phyloP scores from a whole-genome alignment of 306 rosid genomes.

The Dryas alaskensis region DNA sequence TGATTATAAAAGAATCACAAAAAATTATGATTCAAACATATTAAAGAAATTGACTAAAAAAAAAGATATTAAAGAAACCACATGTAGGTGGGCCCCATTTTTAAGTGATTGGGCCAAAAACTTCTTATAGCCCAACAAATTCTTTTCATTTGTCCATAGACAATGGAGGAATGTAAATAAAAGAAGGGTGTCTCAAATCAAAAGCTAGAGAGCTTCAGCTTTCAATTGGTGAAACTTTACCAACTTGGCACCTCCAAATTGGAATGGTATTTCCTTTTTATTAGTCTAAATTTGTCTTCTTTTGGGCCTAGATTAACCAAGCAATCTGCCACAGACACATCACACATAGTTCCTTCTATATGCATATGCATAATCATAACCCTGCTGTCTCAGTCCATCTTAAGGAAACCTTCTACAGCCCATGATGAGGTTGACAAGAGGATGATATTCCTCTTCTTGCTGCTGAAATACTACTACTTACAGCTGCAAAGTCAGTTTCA shows the following conservation, averaged over 20 bases:
- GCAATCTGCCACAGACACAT: too few relatives aligned
- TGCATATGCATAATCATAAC: too few relatives aligned
- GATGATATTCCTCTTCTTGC: not conserved
- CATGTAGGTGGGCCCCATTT: not conserved
- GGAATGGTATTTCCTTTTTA: too few relatives aligned
- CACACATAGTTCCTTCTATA: too few relatives aligned
- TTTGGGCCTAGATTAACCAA: too few relatives aligned
- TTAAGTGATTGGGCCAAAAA: not conserved
- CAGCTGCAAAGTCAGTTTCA: not conserved
- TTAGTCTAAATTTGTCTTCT: too few relatives aligned
- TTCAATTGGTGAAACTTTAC: too few relatives aligned
- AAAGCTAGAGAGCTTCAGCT: not conserved
- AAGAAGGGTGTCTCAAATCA: not conserved
- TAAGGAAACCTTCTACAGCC: too few relatives aligned
- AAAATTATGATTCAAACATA: too few relatives aligned
- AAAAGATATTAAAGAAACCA: not conserved
- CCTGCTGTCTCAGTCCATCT: too few relatives aligned
- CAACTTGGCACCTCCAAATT: too few relatives aligned
- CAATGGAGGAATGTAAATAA: not conserved
- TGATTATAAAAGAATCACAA: not conserved
- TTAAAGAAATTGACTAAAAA: not conserved
- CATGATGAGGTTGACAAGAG: not conserved
- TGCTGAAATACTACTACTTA: not conserved
- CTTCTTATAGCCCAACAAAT: not conserved
- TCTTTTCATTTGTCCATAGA: not conserved